A percentile compares a stretch with the other conserved stretches of the same genome.
These are phyloP conservation scores for Epichloe typhina DNA, from an alignment of 2,329 filamentous ascomycete genomes.

Conservation along the genomic window DNA sequence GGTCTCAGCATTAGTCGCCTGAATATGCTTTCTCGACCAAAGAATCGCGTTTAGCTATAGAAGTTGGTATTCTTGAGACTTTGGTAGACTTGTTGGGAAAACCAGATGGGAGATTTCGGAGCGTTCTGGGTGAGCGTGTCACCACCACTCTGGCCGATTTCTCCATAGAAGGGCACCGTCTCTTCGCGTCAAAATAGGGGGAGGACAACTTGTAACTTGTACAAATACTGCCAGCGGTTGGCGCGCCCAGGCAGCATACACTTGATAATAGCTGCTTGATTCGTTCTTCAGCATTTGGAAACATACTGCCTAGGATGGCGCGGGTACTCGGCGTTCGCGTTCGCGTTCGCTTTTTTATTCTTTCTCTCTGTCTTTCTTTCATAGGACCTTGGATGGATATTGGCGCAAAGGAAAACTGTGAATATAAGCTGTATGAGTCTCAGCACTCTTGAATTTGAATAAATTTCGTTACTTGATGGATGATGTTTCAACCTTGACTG, in stretches of 20 bases:
- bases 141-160: not conserved
- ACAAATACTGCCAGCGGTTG: constrained; percentile 1
- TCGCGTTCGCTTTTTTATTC: too few species aligned
- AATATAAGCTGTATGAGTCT: constrained; percentile 1
- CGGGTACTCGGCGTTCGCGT: not conserved
- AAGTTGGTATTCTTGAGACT: not conserved
- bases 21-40: constrained; percentile 48
- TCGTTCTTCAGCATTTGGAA: not conserved
- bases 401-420: not conserved
- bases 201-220: constrained; percentile 4
- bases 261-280: not conserved
- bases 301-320: not conserved
- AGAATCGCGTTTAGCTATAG: constrained; percentile 32
- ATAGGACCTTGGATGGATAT: not conserved
- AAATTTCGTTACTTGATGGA: not conserved
- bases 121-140: not conserved
- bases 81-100: not conserved
- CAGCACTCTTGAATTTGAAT: not conserved
- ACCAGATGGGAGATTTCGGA: not conserved
- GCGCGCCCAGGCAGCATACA: not conserved
- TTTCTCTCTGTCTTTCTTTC: not conserved
- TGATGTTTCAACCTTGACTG: not conserved
- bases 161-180: not conserved
- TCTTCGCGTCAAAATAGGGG: not conserved
- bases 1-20: constrained; percentile 45